Conservation (phyloP, 352 stramenopile genomes). For the Blastocystis sp. region DNA sequence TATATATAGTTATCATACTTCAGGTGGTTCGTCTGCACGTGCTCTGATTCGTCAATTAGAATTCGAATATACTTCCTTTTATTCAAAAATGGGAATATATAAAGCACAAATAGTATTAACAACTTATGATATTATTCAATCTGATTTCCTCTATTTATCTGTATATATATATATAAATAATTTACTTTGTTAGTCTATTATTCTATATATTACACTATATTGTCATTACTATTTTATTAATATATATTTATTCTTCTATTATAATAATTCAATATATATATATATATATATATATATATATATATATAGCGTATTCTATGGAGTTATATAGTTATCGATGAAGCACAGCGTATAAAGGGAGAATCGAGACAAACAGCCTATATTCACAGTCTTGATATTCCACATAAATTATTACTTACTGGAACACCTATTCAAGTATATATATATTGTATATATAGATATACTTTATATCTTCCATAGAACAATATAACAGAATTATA, state of each 20-base stretch:
- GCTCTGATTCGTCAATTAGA: constrained; percentile 78
- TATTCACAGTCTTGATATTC: constrained; percentile 64
- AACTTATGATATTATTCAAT: constrained; percentile 81
- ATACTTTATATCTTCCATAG: too few species aligned
- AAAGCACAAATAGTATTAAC: constrained; percentile 88
- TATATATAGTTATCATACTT: too few species aligned
- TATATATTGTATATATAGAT: too few species aligned
- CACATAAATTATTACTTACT: constrained; percentile 71
- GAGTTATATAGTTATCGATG: constrained; percentile 89
- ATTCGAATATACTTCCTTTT: constrained; percentile 68
- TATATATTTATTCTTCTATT: constrained; percentile 39
- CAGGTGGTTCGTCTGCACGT: constrained; percentile 49
- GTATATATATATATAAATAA: too few species aligned
- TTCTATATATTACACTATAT: too few species aligned
- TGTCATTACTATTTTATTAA: too few species aligned
- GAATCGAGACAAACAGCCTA: constrained; percentile 75
- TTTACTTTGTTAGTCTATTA: too few species aligned
- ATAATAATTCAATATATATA: constrained; percentile 31
- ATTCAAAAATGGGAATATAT: constrained; percentile 53
- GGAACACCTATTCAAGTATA: constrained; percentile 91
- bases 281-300: constrained; percentile 45
- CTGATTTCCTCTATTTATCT: too few species aligned
- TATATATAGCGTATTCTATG: constrained; percentile 69
- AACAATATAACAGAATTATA: constrained; percentile 74
- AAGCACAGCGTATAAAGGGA: constrained; percentile 97